Percentiles rank a stretch among this genome's conserved stretches.
Conservation (phyloP, 495 filamentous ascomycete species). For the Rusavskia elegans region DNA sequence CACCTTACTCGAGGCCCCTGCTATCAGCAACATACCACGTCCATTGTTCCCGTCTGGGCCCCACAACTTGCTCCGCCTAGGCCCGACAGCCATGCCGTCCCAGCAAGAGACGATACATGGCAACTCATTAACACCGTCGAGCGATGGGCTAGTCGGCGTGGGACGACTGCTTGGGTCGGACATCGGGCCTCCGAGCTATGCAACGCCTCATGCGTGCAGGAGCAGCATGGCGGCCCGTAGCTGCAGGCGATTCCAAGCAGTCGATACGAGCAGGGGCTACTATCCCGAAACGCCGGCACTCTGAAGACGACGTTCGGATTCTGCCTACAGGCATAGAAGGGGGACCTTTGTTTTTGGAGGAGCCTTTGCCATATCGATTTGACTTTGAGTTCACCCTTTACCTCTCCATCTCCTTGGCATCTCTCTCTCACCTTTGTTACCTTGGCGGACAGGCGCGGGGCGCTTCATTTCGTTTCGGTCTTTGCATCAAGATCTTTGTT, state of each 20-base stretch:
- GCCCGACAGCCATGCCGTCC: neutral
- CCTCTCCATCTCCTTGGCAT: too few relatives aligned
- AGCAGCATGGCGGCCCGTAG: neutral
- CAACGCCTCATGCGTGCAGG: neutral
- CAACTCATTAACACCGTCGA: neutral
- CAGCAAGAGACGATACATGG: neutral
- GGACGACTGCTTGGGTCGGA: neutral
- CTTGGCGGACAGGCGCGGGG: too few relatives aligned
- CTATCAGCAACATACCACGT: neutral
- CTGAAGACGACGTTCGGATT: neutral
- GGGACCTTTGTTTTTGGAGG: neutral
- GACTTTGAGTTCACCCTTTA: too few relatives aligned
- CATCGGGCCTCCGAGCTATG: neutral
- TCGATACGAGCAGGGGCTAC: conserved; percentile 2
- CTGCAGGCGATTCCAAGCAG: conserved; percentile 4
- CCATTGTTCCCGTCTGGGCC: neutral
- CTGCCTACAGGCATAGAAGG: neutral
- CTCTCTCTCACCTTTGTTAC: too few relatives aligned
- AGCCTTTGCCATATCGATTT: neutral
- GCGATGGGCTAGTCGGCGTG: neutral
- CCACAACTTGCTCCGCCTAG: neutral
- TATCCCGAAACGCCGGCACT: conserved; percentile 2
- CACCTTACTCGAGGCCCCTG: neutral
- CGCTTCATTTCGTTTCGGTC: too few relatives aligned
- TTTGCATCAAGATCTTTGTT: too few relatives aligned